Percentiles rank a stretch among this genome's conserved stretches.
These are phyloP conservation scores for Begonia masoniana DNA, from an alignment of 306 rosid species.

Conservation along the genomic window DNA sequence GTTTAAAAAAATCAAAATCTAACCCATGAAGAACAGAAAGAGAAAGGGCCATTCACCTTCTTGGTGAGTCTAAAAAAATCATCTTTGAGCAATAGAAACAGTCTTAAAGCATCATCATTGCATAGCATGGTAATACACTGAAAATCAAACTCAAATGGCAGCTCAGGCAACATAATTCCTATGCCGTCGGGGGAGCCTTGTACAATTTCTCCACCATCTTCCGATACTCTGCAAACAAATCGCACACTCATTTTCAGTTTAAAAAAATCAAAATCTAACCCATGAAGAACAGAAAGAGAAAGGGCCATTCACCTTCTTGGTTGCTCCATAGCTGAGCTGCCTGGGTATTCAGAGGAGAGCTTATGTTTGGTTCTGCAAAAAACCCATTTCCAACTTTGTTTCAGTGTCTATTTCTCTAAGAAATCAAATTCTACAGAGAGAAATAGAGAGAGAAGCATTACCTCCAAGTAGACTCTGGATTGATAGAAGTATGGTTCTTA, in stretches of 20 bases:
- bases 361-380: constrained; percentile 63
- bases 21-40: background rate
- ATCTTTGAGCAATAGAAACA: too few relatives aligned
- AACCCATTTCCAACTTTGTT: background rate
- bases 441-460: constrained; percentile 10
- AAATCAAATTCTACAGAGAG: too few relatives aligned
- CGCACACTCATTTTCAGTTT: background rate
- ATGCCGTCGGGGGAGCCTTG: constrained; percentile 34
- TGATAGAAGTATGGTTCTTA: constrained; percentile 59
- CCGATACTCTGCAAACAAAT: constrained; percentile 44
- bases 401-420: too few relatives aligned
- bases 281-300: background rate
- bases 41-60: constrained; percentile 35
- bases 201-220: constrained; percentile 88
- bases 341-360: constrained; percentile 84
- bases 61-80: constrained; percentile 34
- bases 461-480: constrained; percentile 93
- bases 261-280: background rate
- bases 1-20: background rate
- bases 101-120: too few relatives aligned
- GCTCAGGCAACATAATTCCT: background rate
- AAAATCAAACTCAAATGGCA: too few relatives aligned
- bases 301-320: constrained; percentile 55
- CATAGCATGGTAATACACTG: too few relatives aligned
- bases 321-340: constrained; percentile 93